A percentile compares a stretch with the other conserved stretches of the same genome.
Conservation (phyloP, 345 rosid genomes). For the Arabis alpina region DNA sequence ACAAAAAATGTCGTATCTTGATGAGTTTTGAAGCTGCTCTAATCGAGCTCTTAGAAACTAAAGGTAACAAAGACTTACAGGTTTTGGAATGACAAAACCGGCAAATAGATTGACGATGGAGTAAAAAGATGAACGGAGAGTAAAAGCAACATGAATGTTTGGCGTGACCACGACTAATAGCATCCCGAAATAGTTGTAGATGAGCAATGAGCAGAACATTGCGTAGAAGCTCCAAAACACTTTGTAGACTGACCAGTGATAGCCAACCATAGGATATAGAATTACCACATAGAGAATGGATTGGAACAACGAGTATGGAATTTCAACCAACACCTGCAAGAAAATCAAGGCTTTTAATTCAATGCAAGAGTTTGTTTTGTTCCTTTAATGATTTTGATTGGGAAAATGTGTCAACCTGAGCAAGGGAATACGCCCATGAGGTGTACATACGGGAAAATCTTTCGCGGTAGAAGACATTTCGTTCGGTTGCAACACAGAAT, state of each 20-base stretch:
- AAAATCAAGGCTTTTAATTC: neutral
- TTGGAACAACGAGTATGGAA: conserved; percentile 51
- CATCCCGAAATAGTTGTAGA: conserved; percentile 51
- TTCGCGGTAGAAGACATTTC: conserved; percentile 49
- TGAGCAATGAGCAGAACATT: conserved; percentile 54
- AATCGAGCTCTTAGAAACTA: neutral
- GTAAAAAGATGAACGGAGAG: conserved; percentile 44
- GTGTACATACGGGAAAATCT: conserved; percentile 54
- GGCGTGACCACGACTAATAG: conserved; percentile 48
- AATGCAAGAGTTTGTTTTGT: neutral
- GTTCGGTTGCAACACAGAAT: conserved; percentile 41
- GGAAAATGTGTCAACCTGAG: conserved; percentile 45
- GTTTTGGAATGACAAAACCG: conserved; percentile 56
- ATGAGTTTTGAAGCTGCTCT: neutral
- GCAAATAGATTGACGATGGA: conserved; percentile 53
- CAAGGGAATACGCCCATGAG: conserved; percentile 53
- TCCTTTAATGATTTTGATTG: conserved; percentile 30
- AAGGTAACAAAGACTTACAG: conserved; percentile 37
- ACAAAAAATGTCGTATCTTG: neutral
- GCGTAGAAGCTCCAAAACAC: conserved; percentile 50
- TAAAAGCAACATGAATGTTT: conserved; percentile 47
- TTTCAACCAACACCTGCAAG: conserved; percentile 54
- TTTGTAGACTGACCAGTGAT: conserved; percentile 43
- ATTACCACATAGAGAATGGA: conserved; percentile 39
- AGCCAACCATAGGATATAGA: conserved; percentile 52